Evolutionary conservation across 2,329 filamentous ascomycete species (phyloP).

Genomic region (Phialocephala sp.): DNA sequence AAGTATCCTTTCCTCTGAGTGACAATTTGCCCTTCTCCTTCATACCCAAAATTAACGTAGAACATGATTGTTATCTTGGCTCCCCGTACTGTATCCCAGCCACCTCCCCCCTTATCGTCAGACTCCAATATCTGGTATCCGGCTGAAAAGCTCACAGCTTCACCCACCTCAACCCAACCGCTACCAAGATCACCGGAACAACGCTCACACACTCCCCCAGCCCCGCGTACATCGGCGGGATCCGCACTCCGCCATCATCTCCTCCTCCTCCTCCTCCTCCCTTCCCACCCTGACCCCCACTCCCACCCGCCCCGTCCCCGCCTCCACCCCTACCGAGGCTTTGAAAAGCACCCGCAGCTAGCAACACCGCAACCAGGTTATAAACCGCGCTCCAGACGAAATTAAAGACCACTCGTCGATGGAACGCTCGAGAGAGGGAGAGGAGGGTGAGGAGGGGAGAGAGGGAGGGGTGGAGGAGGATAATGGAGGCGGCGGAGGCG

Average conservation of each 20-base stretch:
- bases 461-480: conserved; percentile 65
- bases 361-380: conserved; percentile 64
- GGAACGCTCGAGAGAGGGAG: conserved; percentile 49
- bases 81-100: no score
- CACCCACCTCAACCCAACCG: conserved; percentile 31
- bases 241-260: conserved; percentile 43
- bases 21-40: no score
- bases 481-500: conserved; percentile 69
- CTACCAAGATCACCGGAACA: conserved; percentile 58
- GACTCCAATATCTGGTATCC: no score
- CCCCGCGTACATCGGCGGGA: conserved; percentile 63
- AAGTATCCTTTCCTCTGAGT: no score
- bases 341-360: conserved; percentile 62
- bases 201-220: conserved; percentile 70
- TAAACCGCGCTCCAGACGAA: conserved; percentile 67
- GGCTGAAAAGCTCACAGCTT: conserved; percentile 1
- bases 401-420: conserved; percentile 60
- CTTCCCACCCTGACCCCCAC: no score
- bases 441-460: conserved; percentile 63
- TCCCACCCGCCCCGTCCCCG: no score
- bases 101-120: no score
- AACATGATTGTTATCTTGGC: no score
- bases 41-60: no score
- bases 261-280: no score
- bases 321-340: no score